These are phyloP conservation scores for Quercus bicolor DNA, from an alignment of 306 rosid genomes.

Conservation along the genomic window DNA sequence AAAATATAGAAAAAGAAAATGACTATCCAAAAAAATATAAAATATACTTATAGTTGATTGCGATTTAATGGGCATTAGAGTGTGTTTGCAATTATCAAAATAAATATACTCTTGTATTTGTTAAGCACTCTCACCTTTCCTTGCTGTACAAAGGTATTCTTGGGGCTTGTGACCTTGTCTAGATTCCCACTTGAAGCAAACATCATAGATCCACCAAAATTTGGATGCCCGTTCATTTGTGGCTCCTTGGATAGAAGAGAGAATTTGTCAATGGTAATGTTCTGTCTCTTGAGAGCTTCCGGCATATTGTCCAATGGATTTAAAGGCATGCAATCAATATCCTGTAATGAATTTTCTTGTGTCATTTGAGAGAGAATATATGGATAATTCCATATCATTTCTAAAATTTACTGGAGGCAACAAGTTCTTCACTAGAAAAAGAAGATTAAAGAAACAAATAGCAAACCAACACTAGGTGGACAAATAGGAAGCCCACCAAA, in stretches of 20 bases:
- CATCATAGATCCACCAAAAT: constrained; percentile 36
- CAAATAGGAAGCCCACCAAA: not conserved
- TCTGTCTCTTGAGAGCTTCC: constrained; percentile 59
- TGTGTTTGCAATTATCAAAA: not conserved
- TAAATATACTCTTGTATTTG: constrained; percentile 1
- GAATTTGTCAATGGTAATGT: constrained; percentile 29
- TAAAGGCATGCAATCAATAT: constrained; percentile 86
- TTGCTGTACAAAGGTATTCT: constrained; percentile 38
- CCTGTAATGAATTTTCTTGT: constrained; percentile 40
- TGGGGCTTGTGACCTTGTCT: constrained; percentile 45
- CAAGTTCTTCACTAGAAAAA: not conserved
- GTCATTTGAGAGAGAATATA: constrained; percentile 19
- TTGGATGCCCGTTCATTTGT: constrained; percentile 40
- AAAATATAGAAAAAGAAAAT: not conserved
- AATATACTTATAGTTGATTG: not conserved
- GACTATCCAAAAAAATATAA: not conserved
- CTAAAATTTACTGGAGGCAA: not conserved
- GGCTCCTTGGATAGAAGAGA: constrained; percentile 39
- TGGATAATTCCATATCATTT: not conserved
- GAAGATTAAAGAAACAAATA: too few relatives aligned
- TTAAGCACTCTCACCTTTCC: constrained; percentile 41
- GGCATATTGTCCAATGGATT: constrained; percentile 77
- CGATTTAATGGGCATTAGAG: not conserved
- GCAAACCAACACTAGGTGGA: not conserved
- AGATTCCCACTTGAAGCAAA: constrained; percentile 39